phyloP scores from a whole-genome alignment of 225 moss, liverwort and hornwort species.

The Neckera pumila region DNA sequence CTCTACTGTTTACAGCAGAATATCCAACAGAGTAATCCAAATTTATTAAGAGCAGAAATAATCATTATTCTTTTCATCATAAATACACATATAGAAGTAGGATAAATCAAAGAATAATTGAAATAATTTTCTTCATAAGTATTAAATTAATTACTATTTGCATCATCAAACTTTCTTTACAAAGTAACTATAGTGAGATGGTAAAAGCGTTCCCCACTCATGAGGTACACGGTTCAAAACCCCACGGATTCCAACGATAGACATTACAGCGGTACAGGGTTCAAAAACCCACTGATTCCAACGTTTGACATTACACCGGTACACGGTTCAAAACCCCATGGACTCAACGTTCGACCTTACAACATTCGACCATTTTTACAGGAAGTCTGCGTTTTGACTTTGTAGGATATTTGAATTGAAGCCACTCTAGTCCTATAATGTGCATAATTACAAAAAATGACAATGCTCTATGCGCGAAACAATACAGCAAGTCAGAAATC shows the following conservation, averaged over 20 bases:
- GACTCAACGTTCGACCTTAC: neutral
- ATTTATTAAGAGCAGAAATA: neutral
- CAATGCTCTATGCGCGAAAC: neutral
- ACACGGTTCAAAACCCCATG: constrained; percentile 10
- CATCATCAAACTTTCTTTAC: neutral
- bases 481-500: neutral
- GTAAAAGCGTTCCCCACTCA: neutral
- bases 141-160: neutral
- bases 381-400: neutral
- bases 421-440: neutral
- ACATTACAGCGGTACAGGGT: neutral
- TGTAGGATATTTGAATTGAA: neutral
- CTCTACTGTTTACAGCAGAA: neutral
- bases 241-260: neutral
- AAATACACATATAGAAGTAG: neutral
- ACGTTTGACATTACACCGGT: neutral
- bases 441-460: neutral
- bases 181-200: neutral
- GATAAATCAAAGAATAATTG: neutral
- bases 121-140: neutral
- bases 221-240: constrained; percentile 19
- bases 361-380: neutral
- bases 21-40: neutral
- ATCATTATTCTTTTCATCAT: neutral
- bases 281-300: neutral